phyloP scores from a whole-genome alignment of 441 rosid genomes.

The Gossypium trilobum region DNA sequence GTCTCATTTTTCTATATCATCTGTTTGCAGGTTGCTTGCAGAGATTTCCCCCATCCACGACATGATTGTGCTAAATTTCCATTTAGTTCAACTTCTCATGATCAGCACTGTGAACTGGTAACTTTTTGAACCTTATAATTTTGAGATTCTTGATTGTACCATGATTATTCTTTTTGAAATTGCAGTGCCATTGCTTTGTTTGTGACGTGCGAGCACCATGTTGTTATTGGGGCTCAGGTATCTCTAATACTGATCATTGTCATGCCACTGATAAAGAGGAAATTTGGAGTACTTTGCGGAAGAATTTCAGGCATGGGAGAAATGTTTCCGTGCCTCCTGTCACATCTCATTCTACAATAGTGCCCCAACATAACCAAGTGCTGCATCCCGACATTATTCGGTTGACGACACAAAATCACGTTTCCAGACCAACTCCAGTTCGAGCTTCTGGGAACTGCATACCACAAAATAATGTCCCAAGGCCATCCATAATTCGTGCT shows the following conservation, averaged over 20 bases:
- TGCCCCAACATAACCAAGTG: conserved; percentile 24
- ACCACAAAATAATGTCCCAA: conserved; percentile 17
- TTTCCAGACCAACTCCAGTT: conserved; percentile 8
- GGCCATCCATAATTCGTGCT: conserved; percentile 23
- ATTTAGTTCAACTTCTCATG: conserved; percentile 57
- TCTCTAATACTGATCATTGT: conserved; percentile 48
- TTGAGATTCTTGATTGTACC: neutral
- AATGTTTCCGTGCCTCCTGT: conserved; percentile 18
- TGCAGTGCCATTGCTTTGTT: conserved; percentile 89
- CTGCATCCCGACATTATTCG: conserved; percentile 17
- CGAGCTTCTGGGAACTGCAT: conserved; percentile 2
- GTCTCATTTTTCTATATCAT: neutral
- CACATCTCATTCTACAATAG: conserved; percentile 10
- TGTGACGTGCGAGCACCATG: conserved; percentile 85
- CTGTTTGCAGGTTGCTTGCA: conserved; percentile 66
- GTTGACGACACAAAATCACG: conserved; percentile 17
- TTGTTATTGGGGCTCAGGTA: conserved; percentile 47
- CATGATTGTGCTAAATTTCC: conserved; percentile 62
- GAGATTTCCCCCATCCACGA: conserved; percentile 85
- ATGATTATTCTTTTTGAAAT: conserved; percentile 6
- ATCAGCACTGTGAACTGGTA: conserved; percentile 59
- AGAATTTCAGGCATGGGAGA: conserved; percentile 33
- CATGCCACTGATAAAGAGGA: conserved; percentile 68
- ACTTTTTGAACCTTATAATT: neutral
- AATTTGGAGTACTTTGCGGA: conserved; percentile 52